These are phyloP conservation scores for Biscogniauxia marginata DNA, from an alignment of 2,329 filamentous ascomycete genomes.

Conservation along the genomic window DNA sequence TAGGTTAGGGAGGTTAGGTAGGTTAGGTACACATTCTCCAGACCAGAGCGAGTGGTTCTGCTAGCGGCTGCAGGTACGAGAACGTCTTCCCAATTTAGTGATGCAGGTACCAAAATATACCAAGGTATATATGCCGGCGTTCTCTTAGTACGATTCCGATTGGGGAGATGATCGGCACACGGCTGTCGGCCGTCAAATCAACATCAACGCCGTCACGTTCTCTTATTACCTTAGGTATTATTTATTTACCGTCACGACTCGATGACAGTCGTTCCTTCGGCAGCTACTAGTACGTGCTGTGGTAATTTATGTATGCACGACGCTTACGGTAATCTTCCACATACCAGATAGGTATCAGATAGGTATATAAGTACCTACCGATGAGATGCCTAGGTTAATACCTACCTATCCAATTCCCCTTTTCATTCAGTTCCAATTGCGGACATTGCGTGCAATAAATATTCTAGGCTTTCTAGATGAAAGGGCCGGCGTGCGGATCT, in stretches of 20 bases:
- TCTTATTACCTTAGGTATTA: no score
- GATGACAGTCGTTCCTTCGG: no score
- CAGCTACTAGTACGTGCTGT: no score
- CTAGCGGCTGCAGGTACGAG: not conserved
- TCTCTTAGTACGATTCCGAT: not conserved
- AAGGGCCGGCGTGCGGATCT: not conserved
- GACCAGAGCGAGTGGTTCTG: no score
- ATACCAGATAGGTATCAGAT: not conserved
- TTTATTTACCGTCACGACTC: no score
- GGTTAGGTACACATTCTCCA: no score
- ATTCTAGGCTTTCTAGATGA: not conserved
- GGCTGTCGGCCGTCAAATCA: not conserved
- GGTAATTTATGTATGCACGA: not conserved
- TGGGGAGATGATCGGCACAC: not conserved
- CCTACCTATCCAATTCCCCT: not conserved
- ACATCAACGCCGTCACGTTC: not conserved
- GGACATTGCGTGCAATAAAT: not conserved
- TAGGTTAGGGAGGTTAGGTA: no score
- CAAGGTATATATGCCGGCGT: not conserved
- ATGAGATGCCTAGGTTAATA: not conserved
- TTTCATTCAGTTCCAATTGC: not conserved
- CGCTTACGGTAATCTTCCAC: not conserved
- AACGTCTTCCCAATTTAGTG: not conserved
- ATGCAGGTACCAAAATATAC: not conserved
- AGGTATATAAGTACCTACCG: no score